Evolutionary conservation across 2,329 filamentous ascomycete genomes (phyloP).

Genomic region (Talaromyces albobiverticillius): DNA sequence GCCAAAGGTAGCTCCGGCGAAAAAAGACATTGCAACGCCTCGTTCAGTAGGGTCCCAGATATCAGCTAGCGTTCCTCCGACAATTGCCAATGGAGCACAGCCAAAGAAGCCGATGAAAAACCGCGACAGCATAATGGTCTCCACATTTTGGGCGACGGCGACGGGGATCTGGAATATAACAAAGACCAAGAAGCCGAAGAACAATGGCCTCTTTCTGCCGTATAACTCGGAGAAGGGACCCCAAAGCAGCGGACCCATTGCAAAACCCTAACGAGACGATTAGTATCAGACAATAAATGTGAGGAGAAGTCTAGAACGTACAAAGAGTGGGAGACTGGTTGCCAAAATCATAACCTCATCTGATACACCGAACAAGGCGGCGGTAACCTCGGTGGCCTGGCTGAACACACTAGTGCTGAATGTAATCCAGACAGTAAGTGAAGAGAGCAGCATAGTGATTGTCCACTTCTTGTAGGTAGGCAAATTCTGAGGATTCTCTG

Average conservation of each 20-base stretch:
- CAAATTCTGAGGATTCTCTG: conserved; percentile 30
- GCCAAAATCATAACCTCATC: conserved; percentile 50
- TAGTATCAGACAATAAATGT: background rate
- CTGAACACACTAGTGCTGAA: conserved; percentile 49
- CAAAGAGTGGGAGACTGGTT: conserved; percentile 49
- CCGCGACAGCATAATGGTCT: conserved; percentile 54
- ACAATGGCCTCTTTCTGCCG: conserved; percentile 49
- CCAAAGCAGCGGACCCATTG: conserved; percentile 39
- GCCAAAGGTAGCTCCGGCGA: conserved; percentile 46
- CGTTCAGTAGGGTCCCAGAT: conserved; percentile 49
- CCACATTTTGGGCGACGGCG: conserved; percentile 52
- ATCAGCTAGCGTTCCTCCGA: conserved; percentile 50
- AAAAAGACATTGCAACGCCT: conserved; percentile 47
- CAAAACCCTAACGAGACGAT: conserved; percentile 29
- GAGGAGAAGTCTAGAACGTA: conserved; percentile 15
- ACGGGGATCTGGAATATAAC: conserved; percentile 56
- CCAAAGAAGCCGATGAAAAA: conserved; percentile 56
- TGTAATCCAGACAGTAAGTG: conserved; percentile 47
- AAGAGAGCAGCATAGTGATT: conserved; percentile 40
- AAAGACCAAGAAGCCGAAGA: conserved; percentile 49
- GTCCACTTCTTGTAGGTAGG: conserved; percentile 35
- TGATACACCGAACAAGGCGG: conserved; percentile 45
- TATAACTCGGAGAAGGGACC: conserved; percentile 49
- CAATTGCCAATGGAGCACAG: conserved; percentile 49
- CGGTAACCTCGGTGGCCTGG: conserved; percentile 39